Percentiles rank a stretch among this genome's conserved stretches.
phyloP scores from a whole-genome alignment of 2,329 filamentous ascomycete species.

The Fusarium neocosmosporiellum region DNA sequence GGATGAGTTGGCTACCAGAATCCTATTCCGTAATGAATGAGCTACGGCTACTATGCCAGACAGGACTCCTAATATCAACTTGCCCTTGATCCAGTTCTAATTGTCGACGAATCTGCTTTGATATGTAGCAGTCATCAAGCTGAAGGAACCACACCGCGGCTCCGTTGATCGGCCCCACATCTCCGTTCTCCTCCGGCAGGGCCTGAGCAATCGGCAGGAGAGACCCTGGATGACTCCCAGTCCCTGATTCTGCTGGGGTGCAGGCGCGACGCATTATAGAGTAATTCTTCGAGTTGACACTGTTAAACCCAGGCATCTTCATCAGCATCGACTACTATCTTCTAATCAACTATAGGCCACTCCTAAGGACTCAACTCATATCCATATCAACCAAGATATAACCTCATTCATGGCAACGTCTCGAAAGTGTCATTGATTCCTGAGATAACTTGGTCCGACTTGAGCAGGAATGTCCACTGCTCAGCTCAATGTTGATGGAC shows the following conservation, averaged over 20 bases:
- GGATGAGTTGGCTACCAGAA: neutral
- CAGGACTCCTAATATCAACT: neutral
- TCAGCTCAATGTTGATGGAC: neutral
- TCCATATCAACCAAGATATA: neutral
- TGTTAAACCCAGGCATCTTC: neutral
- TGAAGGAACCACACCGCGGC: neutral
- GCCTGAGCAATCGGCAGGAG: neutral
- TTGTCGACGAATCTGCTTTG: neutral
- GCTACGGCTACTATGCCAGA: neutral
- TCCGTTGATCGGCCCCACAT: conserved; percentile 5
- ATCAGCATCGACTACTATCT: neutral
- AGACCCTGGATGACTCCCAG: neutral
- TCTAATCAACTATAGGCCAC: neutral
- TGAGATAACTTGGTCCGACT: neutral
- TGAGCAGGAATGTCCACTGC: neutral
- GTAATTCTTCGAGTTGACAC: neutral
- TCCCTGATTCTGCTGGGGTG: neutral
- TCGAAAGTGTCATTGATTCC: neutral
- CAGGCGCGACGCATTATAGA: neutral
- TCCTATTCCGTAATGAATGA: neutral
- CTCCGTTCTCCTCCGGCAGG: neutral
- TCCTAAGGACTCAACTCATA: neutral
- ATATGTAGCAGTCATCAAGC: neutral
- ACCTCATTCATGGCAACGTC: neutral
- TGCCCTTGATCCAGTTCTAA: neutral